A percentile compares a stretch with the other conserved stretches of the same genome.
Evolutionary conservation across 2,329 filamentous ascomycete species (phyloP).

Genomic region (Alternaria brassicicola): DNA sequence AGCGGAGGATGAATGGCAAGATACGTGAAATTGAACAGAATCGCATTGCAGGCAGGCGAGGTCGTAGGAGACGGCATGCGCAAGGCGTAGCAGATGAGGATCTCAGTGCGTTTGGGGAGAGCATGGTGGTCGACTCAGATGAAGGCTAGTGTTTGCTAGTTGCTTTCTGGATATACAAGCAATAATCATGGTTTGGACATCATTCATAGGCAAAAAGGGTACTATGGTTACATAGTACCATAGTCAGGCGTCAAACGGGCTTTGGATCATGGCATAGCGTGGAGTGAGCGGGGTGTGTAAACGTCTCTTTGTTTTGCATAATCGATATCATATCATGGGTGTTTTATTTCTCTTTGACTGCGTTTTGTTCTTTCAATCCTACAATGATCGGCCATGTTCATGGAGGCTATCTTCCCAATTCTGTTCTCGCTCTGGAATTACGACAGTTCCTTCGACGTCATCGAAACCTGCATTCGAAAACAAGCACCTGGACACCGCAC

Average conservation of each 20-base stretch:
- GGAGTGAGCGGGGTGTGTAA: not conserved
- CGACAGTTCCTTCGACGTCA: not conserved
- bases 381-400: not conserved
- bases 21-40: slow-evolving; percentile 57
- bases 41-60: slow-evolving; percentile 61
- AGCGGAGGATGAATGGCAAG: slow-evolving; percentile 58
- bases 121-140: slow-evolving; percentile 64
- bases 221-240: not conserved
- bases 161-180: not conserved
- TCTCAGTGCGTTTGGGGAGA: slow-evolving; percentile 51
- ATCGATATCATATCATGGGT: not conserved
- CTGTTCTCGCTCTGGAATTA: not conserved
- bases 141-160: slow-evolving; percentile 28
- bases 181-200: not conserved
- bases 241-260: not conserved
- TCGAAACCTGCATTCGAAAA: too few relatives aligned
- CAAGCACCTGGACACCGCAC: too few relatives aligned
- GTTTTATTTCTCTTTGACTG: not conserved
- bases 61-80: slow-evolving; percentile 53
- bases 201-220: not conserved
- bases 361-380: not conserved
- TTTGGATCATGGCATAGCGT: slow-evolving; percentile 10
- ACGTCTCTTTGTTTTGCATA: not conserved
- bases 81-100: slow-evolving; percentile 55
- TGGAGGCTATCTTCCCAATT: not conserved